Conservation (phyloP, 257 asterid genomes). For the Solanum gandarillasii region DNA sequence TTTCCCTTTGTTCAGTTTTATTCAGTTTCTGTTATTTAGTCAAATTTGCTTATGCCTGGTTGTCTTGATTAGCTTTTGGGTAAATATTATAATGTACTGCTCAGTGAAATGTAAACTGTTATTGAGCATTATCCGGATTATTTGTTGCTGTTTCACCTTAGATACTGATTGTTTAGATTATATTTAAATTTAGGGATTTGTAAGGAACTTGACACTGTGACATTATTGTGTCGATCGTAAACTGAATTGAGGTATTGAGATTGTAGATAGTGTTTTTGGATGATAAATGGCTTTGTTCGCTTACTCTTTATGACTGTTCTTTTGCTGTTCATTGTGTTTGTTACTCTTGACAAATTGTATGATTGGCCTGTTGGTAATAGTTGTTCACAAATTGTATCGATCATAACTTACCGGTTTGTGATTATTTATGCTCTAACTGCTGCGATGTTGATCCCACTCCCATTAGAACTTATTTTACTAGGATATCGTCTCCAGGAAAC, state of each 20-base stretch:
- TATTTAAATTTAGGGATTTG: not conserved
- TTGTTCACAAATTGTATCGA: not conserved
- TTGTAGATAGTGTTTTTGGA: not conserved
- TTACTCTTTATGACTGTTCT: not conserved
- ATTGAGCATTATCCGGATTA: not conserved
- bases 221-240: not conserved
- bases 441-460: not conserved
- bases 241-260: not conserved
- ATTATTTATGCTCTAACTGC: not conserved
- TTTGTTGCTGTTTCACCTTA: not conserved
- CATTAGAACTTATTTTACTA: not conserved
- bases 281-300: not conserved
- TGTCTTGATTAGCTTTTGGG: not conserved
- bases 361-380: not conserved
- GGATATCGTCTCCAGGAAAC: not conserved
- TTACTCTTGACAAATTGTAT: not conserved
- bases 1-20: not conserved
- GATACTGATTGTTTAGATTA: not conserved
- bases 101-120: not conserved
- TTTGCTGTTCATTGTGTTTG: not conserved
- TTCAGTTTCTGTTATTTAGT: not conserved
- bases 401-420: not conserved
- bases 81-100: not conserved
- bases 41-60: not conserved
- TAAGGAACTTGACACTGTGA: not conserved